Evolutionary conservation across 169 alveolate species (phyloP), one percentile per base, ranked within the genome.

Genomic region (Plasmodium gallinaceum): DNA sequence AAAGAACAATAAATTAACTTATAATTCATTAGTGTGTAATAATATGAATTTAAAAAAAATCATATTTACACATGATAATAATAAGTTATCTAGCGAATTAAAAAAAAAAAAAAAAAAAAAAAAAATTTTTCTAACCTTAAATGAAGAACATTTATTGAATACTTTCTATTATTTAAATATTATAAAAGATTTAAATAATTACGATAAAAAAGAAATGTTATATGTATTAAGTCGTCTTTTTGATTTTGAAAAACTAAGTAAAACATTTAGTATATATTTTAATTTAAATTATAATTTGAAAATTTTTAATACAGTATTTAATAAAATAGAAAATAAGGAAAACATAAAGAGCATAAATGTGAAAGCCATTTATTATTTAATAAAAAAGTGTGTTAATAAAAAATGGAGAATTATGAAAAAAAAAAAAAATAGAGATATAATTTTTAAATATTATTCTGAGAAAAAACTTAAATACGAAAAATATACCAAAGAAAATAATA

Each of bases 171-270:
- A 78, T 48, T 14, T 78, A 45, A 78, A 51, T 43, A 78, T 78
- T 42, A 65, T 78, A 48, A 65, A 78, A 58, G 45, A 65, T 51
- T 16, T 78, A 48, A 78, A 78, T 43, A 78, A 78, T 69, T 78
- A 78, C 51, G 48, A 78, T 22, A 78, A 45, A 52, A 78, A 58
- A 48, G 89, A 78, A 24, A 58, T 78, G 12, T 78, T 78, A 45
- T 78, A 64, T 78, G 75, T 78, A 45, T 70, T 69, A 16, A 64
- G 80, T 57, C 89, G 89, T 51, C 32, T 76, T 26, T 78, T 64
- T 61, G 68, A 78, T 65, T 78, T 65, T 78, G 89, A 78, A 70
- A 78, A 78, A 16, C 51, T 78, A 32, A 78, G 89, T 45, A 78
- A 65, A 64, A 78, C 24, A 48, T 78, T 46, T 69, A 66, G 65